These are phyloP conservation scores for Monilinia fructicola DNA, from an alignment of 2,329 filamentous ascomycete species.

Conservation along the genomic window DNA sequence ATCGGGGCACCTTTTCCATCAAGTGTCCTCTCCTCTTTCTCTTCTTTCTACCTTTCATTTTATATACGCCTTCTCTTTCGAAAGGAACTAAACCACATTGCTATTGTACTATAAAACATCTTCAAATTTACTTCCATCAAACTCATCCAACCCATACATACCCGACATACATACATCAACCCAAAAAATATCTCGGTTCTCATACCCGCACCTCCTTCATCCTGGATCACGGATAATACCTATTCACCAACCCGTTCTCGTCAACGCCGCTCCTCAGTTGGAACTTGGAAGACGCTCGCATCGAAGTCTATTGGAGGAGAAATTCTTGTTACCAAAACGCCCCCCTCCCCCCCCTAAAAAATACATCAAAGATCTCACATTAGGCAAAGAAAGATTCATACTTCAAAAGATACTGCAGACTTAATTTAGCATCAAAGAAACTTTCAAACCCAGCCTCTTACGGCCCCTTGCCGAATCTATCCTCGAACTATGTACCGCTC, in stretches of 20 bases:
- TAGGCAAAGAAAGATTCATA: neutral
- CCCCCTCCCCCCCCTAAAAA: neutral
- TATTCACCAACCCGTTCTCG: neutral
- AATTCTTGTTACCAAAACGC: neutral
- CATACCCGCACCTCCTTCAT: neutral
- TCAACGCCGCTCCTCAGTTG: neutral
- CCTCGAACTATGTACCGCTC: conserved; percentile 1
- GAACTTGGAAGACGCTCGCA: neutral
- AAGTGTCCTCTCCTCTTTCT: conserved; percentile 7
- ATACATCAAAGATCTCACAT: neutral
- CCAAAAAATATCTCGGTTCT: neutral
- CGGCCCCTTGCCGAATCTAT: neutral
- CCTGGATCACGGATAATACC: neutral
- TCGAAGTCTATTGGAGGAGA: neutral
- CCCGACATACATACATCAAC: too few species aligned
- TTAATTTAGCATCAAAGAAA: conserved; percentile 8
- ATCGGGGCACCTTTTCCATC: conserved; percentile 1
- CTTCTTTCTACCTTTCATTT: conserved; percentile 2
- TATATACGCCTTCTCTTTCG: neutral
- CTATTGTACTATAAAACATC: neutral
- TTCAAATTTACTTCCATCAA: neutral
- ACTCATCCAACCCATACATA: neutral
- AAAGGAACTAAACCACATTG: neutral
- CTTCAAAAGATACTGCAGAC: neutral
- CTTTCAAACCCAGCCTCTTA: neutral